phyloP scores from a whole-genome alignment of 441 rosid species.

The Adansonia rubrostipa region DNA sequence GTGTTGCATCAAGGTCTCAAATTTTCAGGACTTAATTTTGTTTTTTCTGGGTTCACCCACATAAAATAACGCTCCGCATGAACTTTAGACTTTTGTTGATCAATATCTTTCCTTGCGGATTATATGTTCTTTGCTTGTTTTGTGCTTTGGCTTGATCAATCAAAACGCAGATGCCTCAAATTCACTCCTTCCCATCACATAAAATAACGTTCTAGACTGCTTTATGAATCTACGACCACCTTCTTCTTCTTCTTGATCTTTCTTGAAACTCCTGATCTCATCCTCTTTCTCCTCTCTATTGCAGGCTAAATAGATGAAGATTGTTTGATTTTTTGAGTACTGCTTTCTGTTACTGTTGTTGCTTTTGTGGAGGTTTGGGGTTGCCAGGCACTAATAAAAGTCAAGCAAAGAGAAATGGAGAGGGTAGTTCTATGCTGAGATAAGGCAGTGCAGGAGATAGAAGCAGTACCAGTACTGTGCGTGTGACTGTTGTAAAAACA shows the following conservation, averaged over 20 bases:
- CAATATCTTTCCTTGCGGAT: constrained; percentile 42
- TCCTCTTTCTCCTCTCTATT: constrained; percentile 23
- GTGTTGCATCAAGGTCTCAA: constrained; percentile 21
- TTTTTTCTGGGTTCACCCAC: constrained; percentile 43
- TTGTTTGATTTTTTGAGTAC: constrained; percentile 23
- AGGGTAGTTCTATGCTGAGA: constrained; percentile 60
- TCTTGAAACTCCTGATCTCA: constrained; percentile 27
- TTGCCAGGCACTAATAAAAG: neutral
- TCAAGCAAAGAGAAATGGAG: neutral
- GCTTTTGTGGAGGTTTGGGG: constrained; percentile 31
- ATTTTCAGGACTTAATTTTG: constrained; percentile 22
- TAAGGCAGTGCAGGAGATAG: constrained; percentile 54
- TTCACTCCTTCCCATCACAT: constrained; percentile 59
- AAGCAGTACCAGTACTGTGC: constrained; percentile 30
- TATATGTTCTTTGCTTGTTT: constrained; percentile 39
- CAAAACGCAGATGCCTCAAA: constrained; percentile 39
- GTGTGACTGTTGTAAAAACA: constrained; percentile 67
- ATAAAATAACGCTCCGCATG: constrained; percentile 63
- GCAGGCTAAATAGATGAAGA: constrained; percentile 48
- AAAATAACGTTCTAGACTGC: constrained; percentile 57
- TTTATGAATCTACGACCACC: constrained; percentile 24
- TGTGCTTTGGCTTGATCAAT: constrained; percentile 51
- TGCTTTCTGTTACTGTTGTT: constrained; percentile 21
- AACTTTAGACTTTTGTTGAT: constrained; percentile 24
- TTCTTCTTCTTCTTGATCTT: constrained; percentile 34